Base-by-base conservation (phyloP, 306 rosid species). In the Lithocarpus polystachyus region DNA sequence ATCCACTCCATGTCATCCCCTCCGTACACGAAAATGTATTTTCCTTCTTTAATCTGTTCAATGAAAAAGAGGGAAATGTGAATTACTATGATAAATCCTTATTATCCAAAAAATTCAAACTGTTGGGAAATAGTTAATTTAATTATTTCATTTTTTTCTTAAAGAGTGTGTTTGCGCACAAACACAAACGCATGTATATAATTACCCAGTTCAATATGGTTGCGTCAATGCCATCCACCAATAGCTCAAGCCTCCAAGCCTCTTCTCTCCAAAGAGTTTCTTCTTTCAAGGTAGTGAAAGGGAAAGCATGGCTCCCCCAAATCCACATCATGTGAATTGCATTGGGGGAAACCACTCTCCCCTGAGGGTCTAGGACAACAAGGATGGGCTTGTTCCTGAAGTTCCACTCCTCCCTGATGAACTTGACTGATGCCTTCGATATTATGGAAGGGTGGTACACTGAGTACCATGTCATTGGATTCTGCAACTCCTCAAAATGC, bases 281-380 rank as follows among this genome's bases (percentile, higher is more conserved):
- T 74, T 90, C 94, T 70, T 74, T 87, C 24, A 64, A 8, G 71
- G 83, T 90, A 8, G 92, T 88, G 83, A 90, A 88, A 73, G 94
- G 94, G 77, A 84, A 90, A 24, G 94, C 94, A 31, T 73, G 76
- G 56, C 89, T 87, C 78, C 90, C 92, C 92, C 92, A 90, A 79
- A 88, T 90, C 88, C 90, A 90, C 89, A 90, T 90, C 94, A 90
- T 90, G 83, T 88, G 94, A 48, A 90, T 81, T 67, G 94, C 94
- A 67, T 90, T 90, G 24, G 92, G 94, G 43, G 89, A 81, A 14
- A 76, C 89, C 57, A 88, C 94, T 72, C 67, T 83, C 3, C 92
- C 94, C 57, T 88, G 87, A 75, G 92, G 89, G 28, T 90, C 94
- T 77, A 88, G 72, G 60, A 88, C 94, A 43, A 90, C 94, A 10